phyloP scores from a whole-genome alignment of 768 basidiomycete genomes.

The Russula griseocarnosa region DNA sequence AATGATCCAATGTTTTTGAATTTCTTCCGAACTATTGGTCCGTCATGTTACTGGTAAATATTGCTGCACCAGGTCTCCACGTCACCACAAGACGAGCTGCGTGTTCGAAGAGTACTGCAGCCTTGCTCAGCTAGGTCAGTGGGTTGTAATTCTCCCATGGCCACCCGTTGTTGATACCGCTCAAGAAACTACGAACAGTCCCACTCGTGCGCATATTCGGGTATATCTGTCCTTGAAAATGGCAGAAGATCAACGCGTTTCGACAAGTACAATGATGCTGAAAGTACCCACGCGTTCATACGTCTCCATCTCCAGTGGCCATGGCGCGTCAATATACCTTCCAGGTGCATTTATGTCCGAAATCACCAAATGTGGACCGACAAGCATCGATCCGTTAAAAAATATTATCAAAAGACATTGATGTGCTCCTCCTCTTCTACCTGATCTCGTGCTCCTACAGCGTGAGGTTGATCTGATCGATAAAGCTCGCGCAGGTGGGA shows the following conservation, averaged over 20 bases:
- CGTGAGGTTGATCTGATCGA: constrained; percentile 28
- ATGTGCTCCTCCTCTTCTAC: constrained; percentile 66
- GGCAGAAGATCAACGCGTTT: constrained; percentile 36
- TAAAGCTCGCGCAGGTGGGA: constrained; percentile 20
- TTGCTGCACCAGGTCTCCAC: constrained; percentile 34
- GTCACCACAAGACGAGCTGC: constrained; percentile 49
- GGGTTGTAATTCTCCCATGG: constrained; percentile 38
- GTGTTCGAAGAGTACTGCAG: constrained; percentile 55
- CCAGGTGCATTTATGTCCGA: constrained; percentile 48
- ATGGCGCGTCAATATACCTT: constrained; percentile 39
- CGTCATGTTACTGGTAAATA: not conserved
- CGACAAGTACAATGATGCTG: not conserved
- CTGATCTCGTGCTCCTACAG: constrained; percentile 41
- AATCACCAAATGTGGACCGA: constrained; percentile 52
- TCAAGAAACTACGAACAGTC: constrained; percentile 50
- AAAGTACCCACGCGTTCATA: constrained; percentile 35
- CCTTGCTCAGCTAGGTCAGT: constrained; percentile 48
- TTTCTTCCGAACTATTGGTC: constrained; percentile 4
- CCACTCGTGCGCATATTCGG: constrained; percentile 43
- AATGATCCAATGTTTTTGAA: constrained; percentile 26
- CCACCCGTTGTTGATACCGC: constrained; percentile 35
- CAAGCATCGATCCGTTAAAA: constrained; percentile 55
- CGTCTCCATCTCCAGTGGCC: constrained; percentile 37
- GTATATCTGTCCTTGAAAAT: constrained; percentile 43
- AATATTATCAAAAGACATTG: constrained; percentile 59